phyloP scores from a whole-genome alignment of 1,284 basidiomycete genomes.

The Ceratobasidium sp. region DNA sequence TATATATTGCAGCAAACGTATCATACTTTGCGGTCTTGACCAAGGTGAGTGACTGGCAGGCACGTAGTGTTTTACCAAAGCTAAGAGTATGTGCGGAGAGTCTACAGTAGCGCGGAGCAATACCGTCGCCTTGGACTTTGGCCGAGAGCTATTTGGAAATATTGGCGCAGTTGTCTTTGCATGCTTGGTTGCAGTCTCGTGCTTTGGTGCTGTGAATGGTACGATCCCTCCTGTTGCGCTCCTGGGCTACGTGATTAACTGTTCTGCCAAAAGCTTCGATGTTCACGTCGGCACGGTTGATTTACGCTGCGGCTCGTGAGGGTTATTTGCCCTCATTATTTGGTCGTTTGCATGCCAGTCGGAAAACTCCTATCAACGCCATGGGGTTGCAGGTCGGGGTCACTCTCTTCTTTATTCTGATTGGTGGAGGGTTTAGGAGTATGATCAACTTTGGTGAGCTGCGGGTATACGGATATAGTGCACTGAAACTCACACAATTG shows the following conservation, averaged over 20 bases:
- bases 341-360: slow-evolving; percentile 73
- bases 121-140: slow-evolving; percentile 96
- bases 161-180: slow-evolving; percentile 90
- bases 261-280: slow-evolving; percentile 66
- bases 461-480: neutral
- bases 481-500: slow-evolving; percentile 27
- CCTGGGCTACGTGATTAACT: neutral
- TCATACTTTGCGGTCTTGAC: slow-evolving; percentile 96
- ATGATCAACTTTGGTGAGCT: slow-evolving; percentile 78
- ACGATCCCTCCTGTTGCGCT: slow-evolving; percentile 3
- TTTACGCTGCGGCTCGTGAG: slow-evolving; percentile 90
- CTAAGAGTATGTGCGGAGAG: slow-evolving; percentile 54
- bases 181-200: slow-evolving; percentile 90
- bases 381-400: slow-evolving; percentile 79
- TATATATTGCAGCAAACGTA: slow-evolving; percentile 86
- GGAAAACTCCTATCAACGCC: slow-evolving; percentile 88
- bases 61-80: neutral
- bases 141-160: slow-evolving; percentile 84
- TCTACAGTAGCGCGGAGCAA: slow-evolving; percentile 79
- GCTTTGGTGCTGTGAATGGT: slow-evolving; percentile 93
- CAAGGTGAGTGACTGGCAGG: slow-evolving; percentile 62
- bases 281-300: slow-evolving; percentile 85
- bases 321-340: slow-evolving; percentile 87
- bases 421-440: slow-evolving; percentile 89
- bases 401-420: slow-evolving; percentile 78